Base-by-base conservation (phyloP, 345 rosid genomes). In the Heritiera fomes region DNA sequence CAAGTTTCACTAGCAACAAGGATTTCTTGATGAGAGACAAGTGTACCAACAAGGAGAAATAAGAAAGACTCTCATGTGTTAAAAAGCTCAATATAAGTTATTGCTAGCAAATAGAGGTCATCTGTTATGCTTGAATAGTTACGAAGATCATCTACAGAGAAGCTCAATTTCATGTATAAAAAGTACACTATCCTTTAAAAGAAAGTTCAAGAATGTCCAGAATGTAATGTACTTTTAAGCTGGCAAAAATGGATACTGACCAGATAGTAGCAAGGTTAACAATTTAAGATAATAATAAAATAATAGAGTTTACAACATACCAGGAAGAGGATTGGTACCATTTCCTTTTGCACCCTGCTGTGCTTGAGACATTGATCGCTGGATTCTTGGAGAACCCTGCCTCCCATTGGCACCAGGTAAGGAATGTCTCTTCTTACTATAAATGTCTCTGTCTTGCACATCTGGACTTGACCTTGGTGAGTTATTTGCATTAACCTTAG, bases 381-480 rank as follows among this genome's bases (percentile, higher is more conserved):
- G 97, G 82, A 91, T 86, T 71, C 85, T 84, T 10, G 98, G 98
- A 82, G 99, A 96, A 49, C 89, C 93, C 82, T 96, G 97, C 84
- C 93, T 88, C 76, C 93, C 98, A 86, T 94, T 94, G 67, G 87
- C 80, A 77, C 85, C 94, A 70, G 99, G 97, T 75, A 94, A 84
- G 30, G 99, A 94, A 82, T 90, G 98, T 69, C 98, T 90, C 88
- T 96, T 96, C 91, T 96, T 92, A 71, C 77, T 34, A 59, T 84
- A 84, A 75, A 79, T 78, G 6, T 96, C 99, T 88, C 89, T 86
- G 68, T 94, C 99, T 6, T 88, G 94, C 80, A 90, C 83, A 75
- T 94, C 98, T 53, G 99, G 98, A 83, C 98, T 94, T 74, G 98
- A 94, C 80, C 97, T 89, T 23, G 99, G 99, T 5, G 98, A 92